Base-by-base conservation (phyloP, 169 alveolate species). In the Plasmodium chabaudi region DNA sequence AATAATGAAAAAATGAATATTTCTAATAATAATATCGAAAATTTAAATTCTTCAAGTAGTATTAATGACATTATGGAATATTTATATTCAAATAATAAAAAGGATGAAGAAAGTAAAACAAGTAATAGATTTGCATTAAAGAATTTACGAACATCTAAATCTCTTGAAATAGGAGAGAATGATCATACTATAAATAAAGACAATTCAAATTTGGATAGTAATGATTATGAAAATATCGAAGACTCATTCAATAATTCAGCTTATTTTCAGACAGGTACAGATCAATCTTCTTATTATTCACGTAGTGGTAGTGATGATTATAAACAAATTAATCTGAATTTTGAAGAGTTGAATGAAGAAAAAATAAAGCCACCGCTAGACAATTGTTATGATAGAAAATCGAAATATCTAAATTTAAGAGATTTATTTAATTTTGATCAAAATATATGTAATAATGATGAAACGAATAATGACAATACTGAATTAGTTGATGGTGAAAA, bases 341-440 rank as follows among this genome's bases (percentile, higher is more conserved):
- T 3, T 6, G 39, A 51, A 1, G 69, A 10, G 56, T 23, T 17
- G 0, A 77, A 25, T 6, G 51, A 63, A 49, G 75, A 77, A 13
- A 51, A 23, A 63, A 12, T 49, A 23, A 34, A 15, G 25, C 9
- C 60, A 17, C 72, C 25, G 57, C 34, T 63, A 1, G n/a, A 10
- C 12, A 61, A 23, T 44, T 63, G 46, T 23, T 49, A 39, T 23
- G 21, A 63, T 57, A 69, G 47, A 64, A 25, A 77, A 23, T 63
- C 69, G 61, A 82, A 67, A 19, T 82, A 82, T 67, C 19, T 39
- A 34, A 82, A 82, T 61, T 70, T 82, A 15, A 82, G 70, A 82
- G 46, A 82, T 47, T 71, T 82, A 4, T 82, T 82, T 21, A 82
- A 51, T 57, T 82, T 46, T 55, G 75, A 82, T 10, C 59, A 51